These are phyloP conservation scores for Raphidocelis subcapitata DNA, from an alignment of 139 green algal species.

Conservation along the genomic window DNA sequence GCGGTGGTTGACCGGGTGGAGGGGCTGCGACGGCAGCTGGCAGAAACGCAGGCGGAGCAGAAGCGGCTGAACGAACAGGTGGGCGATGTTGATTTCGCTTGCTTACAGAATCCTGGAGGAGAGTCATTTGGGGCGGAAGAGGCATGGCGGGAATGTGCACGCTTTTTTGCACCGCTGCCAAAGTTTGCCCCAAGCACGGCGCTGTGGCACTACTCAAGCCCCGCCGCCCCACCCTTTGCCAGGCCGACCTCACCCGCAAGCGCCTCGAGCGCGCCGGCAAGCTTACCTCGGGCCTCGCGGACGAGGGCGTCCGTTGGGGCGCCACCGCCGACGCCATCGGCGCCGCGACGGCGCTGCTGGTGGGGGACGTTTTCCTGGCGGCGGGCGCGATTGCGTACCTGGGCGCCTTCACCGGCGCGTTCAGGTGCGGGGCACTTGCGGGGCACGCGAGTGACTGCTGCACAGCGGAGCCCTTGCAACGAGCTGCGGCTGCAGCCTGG, in stretches of 20 bases:
- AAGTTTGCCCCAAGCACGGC: no score
- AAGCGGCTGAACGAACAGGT: slow-evolving; percentile 68
- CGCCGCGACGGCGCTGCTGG: slow-evolving; percentile 53
- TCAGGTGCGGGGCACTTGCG: slow-evolving; percentile 47
- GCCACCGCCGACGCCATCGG: slow-evolving; percentile 58
- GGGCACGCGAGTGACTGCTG: background rate
- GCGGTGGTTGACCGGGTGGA: slow-evolving; percentile 61
- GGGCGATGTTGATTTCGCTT: no score
- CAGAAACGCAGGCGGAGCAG: slow-evolving; percentile 67
- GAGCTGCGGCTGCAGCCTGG: no score
- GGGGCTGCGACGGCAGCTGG: slow-evolving; percentile 55
- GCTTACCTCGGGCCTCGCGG: slow-evolving; percentile 70
- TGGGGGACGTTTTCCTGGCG: slow-evolving; percentile 75
- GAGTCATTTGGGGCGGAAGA: slow-evolving; percentile 28
- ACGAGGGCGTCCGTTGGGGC: slow-evolving; percentile 79
- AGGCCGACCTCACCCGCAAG: slow-evolving; percentile 66
- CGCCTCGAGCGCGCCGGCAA: slow-evolving; percentile 75
- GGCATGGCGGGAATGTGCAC: no score
- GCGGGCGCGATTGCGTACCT: slow-evolving; percentile 82
- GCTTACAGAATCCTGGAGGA: no score
- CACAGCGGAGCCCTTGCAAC: no score
- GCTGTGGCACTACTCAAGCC: no score
- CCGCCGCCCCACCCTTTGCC: background rate
- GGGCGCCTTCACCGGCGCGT: slow-evolving; percentile 80
- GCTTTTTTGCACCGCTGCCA: no score